Percentiles rank a stretch among this genome's conserved stretches.
phyloP scores from a whole-genome alignment of 306 rosid genomes.

The Cucumis cinereus region DNA sequence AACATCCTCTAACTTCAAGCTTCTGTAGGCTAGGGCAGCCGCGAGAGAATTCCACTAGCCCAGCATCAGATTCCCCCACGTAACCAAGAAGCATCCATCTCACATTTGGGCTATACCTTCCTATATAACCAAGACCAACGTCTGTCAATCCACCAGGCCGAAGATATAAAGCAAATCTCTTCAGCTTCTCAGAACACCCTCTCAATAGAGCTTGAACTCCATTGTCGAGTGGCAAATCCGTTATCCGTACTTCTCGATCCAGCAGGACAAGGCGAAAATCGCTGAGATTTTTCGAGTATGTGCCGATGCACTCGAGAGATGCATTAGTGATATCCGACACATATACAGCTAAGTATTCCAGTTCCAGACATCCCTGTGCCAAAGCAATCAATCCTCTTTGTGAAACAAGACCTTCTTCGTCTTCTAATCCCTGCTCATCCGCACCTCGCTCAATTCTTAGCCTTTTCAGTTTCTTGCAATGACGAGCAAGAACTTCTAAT shows the following conservation, averaged over 20 bases:
- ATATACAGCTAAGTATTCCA: conserved; percentile 79
- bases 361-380: conserved; percentile 80
- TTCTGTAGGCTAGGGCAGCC: conserved; percentile 94
- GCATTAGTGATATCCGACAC: conserved; percentile 80
- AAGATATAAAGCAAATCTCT: conserved; percentile 82
- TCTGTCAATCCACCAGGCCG: conserved; percentile 77
- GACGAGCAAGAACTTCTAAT: conserved; percentile 66
- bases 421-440: conserved; percentile 85
- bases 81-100: conserved; percentile 98
- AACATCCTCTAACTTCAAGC: conserved; percentile 88
- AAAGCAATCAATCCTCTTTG: conserved; percentile 84
- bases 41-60: conserved; percentile 58
- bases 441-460: conserved; percentile 90
- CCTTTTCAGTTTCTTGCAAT: conserved; percentile 67
- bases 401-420: conserved; percentile 80
- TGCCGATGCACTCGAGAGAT: conserved; percentile 58
- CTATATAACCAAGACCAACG: conserved; percentile 65
- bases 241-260: conserved; percentile 54
- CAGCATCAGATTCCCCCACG: conserved; percentile 75
- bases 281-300: conserved; percentile 54
- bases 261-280: conserved; percentile 93
- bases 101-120: conserved; percentile 67
- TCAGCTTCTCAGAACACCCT: conserved; percentile 65
- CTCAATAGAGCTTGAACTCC: conserved; percentile 75
- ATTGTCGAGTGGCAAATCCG: conserved; percentile 88